Evolutionary conservation across 257 asterid species (phyloP).

Genomic region (Phtheirospermum japonicum): DNA sequence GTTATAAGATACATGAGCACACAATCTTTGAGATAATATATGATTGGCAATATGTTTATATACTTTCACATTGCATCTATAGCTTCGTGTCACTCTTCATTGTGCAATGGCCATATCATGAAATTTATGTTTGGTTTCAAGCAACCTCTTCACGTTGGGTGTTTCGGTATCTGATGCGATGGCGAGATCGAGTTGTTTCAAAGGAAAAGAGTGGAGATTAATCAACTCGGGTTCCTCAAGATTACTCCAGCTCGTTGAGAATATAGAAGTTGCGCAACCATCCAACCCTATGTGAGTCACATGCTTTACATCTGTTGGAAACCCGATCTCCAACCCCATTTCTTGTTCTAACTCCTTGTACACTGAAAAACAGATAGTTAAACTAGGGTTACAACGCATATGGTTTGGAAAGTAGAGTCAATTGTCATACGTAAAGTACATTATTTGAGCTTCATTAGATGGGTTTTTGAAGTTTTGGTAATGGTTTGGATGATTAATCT

Average conservation of each 20-base stretch:
- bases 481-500: too few relatives aligned
- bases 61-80: neutral
- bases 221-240: conserved; percentile 31
- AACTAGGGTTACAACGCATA: neutral
- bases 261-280: conserved; percentile 51
- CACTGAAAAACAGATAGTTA: conserved; percentile 29
- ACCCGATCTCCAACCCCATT: conserved; percentile 54
- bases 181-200: conserved; percentile 28
- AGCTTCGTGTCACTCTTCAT: neutral
- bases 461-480: too few relatives aligned
- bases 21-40: neutral
- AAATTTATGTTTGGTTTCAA: conserved; percentile 18
- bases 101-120: conserved; percentile 7
- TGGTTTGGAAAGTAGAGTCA: too few relatives aligned
- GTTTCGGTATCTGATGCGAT: conserved; percentile 25
- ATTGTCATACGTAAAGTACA: too few relatives aligned
- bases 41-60: conserved; percentile 4
- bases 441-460: too few relatives aligned
- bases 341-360: conserved; percentile 53
- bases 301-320: conserved; percentile 73
- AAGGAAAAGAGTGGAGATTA: conserved; percentile 32
- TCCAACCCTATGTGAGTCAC: conserved; percentile 72
- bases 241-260: conserved; percentile 43
- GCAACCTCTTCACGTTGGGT: conserved; percentile 23
- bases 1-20: conserved; percentile 2